These are phyloP conservation scores for Coemansia guatemalensis DNA, from an alignment of 192 early-diverging fungal species.

Conservation along the genomic window DNA sequence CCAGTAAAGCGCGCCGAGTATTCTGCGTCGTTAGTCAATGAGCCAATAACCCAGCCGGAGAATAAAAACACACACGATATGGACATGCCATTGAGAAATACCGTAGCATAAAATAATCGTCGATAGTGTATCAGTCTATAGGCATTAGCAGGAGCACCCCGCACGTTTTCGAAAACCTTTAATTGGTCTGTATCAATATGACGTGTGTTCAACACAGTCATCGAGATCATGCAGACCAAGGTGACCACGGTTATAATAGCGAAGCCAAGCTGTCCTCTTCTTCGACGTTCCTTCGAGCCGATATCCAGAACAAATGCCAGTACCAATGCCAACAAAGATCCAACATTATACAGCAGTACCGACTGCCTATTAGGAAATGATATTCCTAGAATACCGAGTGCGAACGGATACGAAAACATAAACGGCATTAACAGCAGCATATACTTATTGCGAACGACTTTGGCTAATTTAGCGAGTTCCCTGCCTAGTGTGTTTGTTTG, in stretches of 20 bases:
- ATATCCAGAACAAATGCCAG: conserved; percentile 18
- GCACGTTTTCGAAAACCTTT: not conserved
- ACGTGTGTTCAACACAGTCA: conserved; percentile 9
- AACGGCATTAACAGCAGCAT: conserved; percentile 25
- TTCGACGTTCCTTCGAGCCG: conserved; percentile 6
- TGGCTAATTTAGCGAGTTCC: not conserved
- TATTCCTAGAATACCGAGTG: conserved; percentile 11
- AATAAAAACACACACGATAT: conserved; percentile 26
- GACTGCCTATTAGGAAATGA: conserved; percentile 5
- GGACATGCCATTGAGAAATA: conserved; percentile 19
- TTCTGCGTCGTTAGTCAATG: conserved; percentile 22
- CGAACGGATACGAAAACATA: conserved; percentile 31
- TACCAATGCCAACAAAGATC: conserved; percentile 11
- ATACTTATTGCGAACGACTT: conserved; percentile 14
- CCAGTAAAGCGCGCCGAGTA: conserved; percentile 20
- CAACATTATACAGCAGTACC: conserved; percentile 16
- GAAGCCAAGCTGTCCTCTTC: conserved; percentile 18
- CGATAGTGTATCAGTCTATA: conserved; percentile 6
- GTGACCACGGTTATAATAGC: not conserved
- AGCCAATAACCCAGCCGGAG: conserved; percentile 26
- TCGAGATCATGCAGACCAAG: not conserved
- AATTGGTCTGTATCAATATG: not conserved
- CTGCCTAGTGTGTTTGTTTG: not conserved
- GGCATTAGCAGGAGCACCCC: not conserved
- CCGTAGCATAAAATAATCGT: conserved; percentile 8